Base-by-base conservation (phyloP, 2,329 filamentous ascomycete species). In the Bipolaris oryzae region DNA sequence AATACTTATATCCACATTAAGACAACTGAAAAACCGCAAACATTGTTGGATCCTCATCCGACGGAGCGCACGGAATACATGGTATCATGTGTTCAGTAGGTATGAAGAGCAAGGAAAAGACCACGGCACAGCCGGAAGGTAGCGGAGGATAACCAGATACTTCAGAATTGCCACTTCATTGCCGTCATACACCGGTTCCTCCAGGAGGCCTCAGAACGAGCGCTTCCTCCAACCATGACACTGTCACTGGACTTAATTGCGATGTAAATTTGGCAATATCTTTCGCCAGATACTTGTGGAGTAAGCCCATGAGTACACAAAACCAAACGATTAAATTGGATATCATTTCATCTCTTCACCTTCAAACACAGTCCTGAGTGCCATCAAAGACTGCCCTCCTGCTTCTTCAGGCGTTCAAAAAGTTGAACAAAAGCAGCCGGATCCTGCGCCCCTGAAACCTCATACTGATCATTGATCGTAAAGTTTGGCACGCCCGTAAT, bases 401-500 rank as follows among this genome's bases (percentile, higher is more conserved):
- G 72, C 53, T 68, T 78, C 77, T 85, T 85, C 53, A 89, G 81
- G 67, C 81, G 79, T 60, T 86, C 79, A 72, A 94, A 89, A 45
- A 88, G 77, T 66, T 86, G 80, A 59, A 90, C 74, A 69, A 93
- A 93, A 1, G 82, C 83, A 43, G 81, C 79, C 2, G 87, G 82
- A 57, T 92, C 89, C 76, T 92, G 87, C 1, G 90, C 90, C 1
- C 90, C 91, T 25, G 86, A 83, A 28, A 94, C 74, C 63, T 87
- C 84, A 74, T 86, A 88, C 63, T 79, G 80, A 1, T 81, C 87
- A 68, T 93, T 88, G 60, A 95, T 84, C 11, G 86, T 86, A 72
- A 91, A 93, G 72, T 90, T 85, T 6, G 91, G 90, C 59, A 95
- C 91, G 0, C 89, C 89, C 51, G 77, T 81, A 37, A 93, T 81